These are phyloP conservation scores for Sporothrix pallida DNA, from an alignment of 2,329 filamentous ascomycete genomes.

Conservation along the genomic window DNA sequence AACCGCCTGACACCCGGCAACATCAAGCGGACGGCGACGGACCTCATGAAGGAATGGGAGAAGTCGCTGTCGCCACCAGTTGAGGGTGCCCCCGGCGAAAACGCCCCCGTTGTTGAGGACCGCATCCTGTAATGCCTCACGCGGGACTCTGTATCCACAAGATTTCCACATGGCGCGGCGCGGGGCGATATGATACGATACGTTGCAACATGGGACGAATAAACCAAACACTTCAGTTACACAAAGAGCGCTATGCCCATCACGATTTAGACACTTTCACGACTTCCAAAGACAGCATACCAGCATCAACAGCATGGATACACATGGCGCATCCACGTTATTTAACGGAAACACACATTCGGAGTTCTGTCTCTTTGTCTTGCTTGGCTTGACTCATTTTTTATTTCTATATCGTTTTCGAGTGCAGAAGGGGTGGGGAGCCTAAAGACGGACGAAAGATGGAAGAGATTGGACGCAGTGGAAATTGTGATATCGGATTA, in stretches of 20 bases:
- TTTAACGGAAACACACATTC: slow-evolving; percentile 15
- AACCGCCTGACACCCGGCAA: slow-evolving; percentile 75
- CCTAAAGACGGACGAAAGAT: not conserved
- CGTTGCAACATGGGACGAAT: slow-evolving; percentile 3
- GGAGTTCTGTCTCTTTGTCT: slow-evolving; percentile 8
- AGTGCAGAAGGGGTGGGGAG: not conserved
- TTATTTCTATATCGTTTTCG: slow-evolving; percentile 6
- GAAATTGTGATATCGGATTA: slow-evolving; percentile 1
- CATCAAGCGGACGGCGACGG: slow-evolving; percentile 80
- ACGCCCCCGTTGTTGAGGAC: slow-evolving; percentile 3
- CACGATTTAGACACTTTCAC: slow-evolving; percentile 20
- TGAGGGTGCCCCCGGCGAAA: slow-evolving; percentile 5
- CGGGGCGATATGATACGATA: not conserved
- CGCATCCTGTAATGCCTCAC: not conserved
- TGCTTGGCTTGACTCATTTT: slow-evolving; percentile 4
- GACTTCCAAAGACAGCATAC: not conserved
- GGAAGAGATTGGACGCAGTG: not conserved
- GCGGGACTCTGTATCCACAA: not conserved
- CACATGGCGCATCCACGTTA: not conserved
- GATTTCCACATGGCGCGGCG: not conserved
- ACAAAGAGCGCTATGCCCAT: not conserved
- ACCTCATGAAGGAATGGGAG: slow-evolving; percentile 91
- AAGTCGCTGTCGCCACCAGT: slow-evolving; percentile 68
- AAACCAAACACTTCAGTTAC: slow-evolving; percentile 17
- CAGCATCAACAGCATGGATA: slow-evolving; percentile 19